Evolutionary conservation across 371 early-diverging fungal genomes (phyloP).

Genomic region (Mucor circinelloides): DNA sequence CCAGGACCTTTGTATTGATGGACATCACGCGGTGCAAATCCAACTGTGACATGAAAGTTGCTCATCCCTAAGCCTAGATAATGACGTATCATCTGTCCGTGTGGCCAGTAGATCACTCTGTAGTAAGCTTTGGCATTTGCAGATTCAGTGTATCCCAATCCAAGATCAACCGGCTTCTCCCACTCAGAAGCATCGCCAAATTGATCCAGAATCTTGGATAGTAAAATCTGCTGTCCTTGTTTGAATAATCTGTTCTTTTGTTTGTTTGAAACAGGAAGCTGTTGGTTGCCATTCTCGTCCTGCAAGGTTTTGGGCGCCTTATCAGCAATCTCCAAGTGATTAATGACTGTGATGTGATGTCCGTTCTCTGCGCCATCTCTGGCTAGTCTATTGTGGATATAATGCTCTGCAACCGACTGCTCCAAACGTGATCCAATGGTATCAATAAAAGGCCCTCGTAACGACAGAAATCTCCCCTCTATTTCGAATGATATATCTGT

Average conservation of each 20-base stretch:
- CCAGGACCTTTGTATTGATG: constrained; percentile 30
- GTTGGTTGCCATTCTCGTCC: neutral
- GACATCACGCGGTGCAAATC: constrained; percentile 26
- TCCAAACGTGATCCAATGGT: neutral
- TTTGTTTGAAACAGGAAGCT: neutral
- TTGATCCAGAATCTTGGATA: neutral
- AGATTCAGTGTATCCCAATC: constrained; percentile 6
- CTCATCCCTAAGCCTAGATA: constrained; percentile 2
- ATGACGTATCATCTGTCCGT: constrained; percentile 20
- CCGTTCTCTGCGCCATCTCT: constrained; percentile 7
- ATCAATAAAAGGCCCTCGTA: constrained; percentile 8
- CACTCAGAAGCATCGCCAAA: constrained; percentile 7
- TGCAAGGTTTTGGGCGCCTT: neutral
- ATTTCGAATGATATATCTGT: neutral
- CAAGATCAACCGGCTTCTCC: constrained; percentile 28
- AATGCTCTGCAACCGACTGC: neutral
- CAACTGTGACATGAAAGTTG: constrained; percentile 30
- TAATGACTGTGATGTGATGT: constrained; percentile 23
- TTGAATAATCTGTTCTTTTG: neutral
- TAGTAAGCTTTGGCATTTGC: constrained; percentile 10
- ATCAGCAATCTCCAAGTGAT: constrained; percentile 13
- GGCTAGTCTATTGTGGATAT: neutral
- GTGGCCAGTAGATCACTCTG: constrained; percentile 26
- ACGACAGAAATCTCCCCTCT: constrained; percentile 8
- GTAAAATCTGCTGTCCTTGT: neutral